Evolutionary conservation across 2,329 filamentous ascomycete genomes (phyloP), one percentile per base, ranked within the genome.

Genomic region (Penicillium sp.): DNA sequence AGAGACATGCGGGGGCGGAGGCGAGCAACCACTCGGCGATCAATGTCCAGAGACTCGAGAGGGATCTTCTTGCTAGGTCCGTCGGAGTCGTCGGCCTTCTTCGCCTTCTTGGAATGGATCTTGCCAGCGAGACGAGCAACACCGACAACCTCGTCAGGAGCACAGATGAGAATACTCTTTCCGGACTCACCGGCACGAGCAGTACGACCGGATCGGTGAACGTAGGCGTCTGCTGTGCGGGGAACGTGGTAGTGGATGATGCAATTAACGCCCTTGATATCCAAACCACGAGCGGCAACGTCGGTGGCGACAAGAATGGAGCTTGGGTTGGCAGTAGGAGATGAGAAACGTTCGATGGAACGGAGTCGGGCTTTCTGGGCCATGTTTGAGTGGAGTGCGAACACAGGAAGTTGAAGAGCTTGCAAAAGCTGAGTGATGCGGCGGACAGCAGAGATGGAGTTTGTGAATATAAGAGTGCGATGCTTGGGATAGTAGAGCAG

Each of bases 201-300:
- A 1, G 94, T 97, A 62, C 94, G 89, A 13, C 94, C 94, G 1
- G 94, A 97, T 24, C 94, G 87, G 71, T 99, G 94, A 14, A 99
- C 92, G 70, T 99, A 99, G 46, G 89, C 89, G 72, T 97, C 93
- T 34, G 94, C 94, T 1, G 91, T 82, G 55, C 92, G 89, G 1
- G 94, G 94, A 0, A 97, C 87, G 73, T 99, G 93, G 76, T 99
- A 99, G 76, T 99, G 94, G 18, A 99, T 79, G 16, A 99, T 89
- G 14, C 96, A 82, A 65, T 97, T 89, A 45, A 97, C 91, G 34
- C 87, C 85, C 44, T 90, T 88, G 65, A 99, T 97, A 72, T 99
- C 94, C 46, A 99, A 85, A 74, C 94, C 94, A 72, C 94, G 84
- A 6, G 94, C 94, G 11, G 94, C 94, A 32, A 99, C 94, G 79